Base-by-base conservation (phyloP, 2,329 filamentous ascomycete genomes). In the Claviceps africana region DNA sequence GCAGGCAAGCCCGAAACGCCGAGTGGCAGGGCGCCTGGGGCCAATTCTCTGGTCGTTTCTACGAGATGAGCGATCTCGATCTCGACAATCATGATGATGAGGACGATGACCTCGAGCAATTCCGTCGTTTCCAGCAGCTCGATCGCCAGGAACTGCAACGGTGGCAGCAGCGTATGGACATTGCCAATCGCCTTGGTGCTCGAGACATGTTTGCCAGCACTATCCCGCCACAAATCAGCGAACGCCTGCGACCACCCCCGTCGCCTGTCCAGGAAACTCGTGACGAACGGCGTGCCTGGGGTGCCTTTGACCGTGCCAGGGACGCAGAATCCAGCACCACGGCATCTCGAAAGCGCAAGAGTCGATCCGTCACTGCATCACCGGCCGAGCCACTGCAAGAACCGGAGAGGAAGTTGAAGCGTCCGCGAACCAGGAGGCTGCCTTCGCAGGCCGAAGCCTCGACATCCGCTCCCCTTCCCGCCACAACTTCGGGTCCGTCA, bases 11-110 rank as follows among this genome's bases (percentile, higher is more conserved):
- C 76, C 86, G 89, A 71, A 88, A 70, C 64, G 85, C 79, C 47
- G 86, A 94, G 46, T 96, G 91, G 91, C 85, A 91, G 63, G 86
- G 87, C 51, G 86, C 94, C 1, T 94, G 88, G 83, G 79, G 77
- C 53, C 73, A 78, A 57, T 79, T 84, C 56, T 73, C 78, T 17
- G 78, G 74, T 49, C 75, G 73, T 37, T 73, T 84, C 52, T 82
- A 76, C 61, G 83, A 90, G 56, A 68, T 70, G 65, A 70, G 66
- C 59, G 67, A 70, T 43, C 59, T 70, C 47, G 68, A 70, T 49
- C 64, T 70, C 45, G 67, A 70, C 47, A 70, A 70, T 52, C 63
- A 68, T 45, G 68, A 70, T 55, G 65, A 70, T 25, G 68, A 90
- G 64, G 88, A 91, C 37, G 91, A 91, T 62, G 88, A 93, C 51